Percentiles rank a stretch among this genome's conserved stretches.
Conservation (phyloP, 1,284 basidiomycete genomes). For the Moesziomyces sp. region DNA sequence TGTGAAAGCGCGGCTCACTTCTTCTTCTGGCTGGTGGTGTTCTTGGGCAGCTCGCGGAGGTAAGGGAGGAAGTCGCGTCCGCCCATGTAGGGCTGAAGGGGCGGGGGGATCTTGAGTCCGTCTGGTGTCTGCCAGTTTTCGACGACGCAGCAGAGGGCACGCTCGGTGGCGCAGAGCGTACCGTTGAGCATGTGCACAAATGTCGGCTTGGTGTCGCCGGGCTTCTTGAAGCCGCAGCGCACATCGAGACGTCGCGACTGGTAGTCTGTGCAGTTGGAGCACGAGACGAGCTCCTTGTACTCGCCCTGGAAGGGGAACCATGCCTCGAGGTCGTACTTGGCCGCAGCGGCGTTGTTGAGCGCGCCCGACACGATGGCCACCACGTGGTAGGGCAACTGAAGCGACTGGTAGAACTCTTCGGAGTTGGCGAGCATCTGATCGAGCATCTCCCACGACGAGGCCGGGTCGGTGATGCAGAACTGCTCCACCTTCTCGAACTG, state of each 20-base stretch:
- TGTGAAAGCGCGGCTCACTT: slow-evolving; percentile 65
- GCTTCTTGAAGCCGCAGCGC: slow-evolving; percentile 65
- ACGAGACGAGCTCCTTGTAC: slow-evolving; percentile 82
- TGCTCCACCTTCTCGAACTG: slow-evolving; percentile 99
- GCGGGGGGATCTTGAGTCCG: slow-evolving; percentile 89
- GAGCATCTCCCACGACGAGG: slow-evolving; percentile 88
- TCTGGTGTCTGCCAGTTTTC: slow-evolving; percentile 98
- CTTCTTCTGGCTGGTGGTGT: slow-evolving; percentile 73
- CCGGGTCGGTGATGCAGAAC: slow-evolving; percentile 92
- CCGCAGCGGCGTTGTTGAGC: slow-evolving; percentile 93
- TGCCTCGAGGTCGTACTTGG: slow-evolving; percentile 97
- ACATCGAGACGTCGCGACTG: slow-evolving; percentile 66
- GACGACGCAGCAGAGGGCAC: slow-evolving; percentile 95
- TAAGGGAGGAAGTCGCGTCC: slow-evolving; percentile 93
- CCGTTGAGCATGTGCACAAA: slow-evolving; percentile 72
- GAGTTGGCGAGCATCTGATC: slow-evolving; percentile 89
- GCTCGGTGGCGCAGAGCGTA: slow-evolving; percentile 94
- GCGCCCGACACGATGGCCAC: slow-evolving; percentile 97
- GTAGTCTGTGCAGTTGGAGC: slow-evolving; percentile 71
- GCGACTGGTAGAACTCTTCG: slow-evolving; percentile 94
- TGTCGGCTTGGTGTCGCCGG: slow-evolving; percentile 66
- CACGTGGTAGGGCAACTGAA: slow-evolving; percentile 88
- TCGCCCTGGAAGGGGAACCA: slow-evolving; percentile 98
- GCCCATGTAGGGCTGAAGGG: slow-evolving; percentile 92
- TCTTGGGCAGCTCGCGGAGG: slow-evolving; percentile 83